A percentile compares a stretch with the other conserved stretches of the same genome.
phyloP scores from a whole-genome alignment of 805 yeast genomes.

The Yarrowia yakushimensis region DNA sequence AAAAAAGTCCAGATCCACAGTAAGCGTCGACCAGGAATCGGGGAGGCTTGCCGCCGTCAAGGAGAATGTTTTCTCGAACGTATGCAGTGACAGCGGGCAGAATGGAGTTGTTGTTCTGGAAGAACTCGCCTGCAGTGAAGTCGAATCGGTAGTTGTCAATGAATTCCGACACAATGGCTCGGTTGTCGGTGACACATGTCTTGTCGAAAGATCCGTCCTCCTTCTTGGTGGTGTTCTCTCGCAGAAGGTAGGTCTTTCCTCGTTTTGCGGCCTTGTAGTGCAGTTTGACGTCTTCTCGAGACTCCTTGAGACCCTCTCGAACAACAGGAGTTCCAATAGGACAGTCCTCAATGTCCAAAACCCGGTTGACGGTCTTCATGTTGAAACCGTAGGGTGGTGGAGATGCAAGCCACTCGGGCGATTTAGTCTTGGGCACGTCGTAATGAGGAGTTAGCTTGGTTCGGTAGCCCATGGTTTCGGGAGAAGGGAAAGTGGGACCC shows the following conservation, averaged over 20 bases:
- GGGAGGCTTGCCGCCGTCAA: constrained; percentile 42
- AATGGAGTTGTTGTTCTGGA: constrained; percentile 92
- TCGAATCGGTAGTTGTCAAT: constrained; percentile 66
- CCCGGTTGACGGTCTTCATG: constrained; percentile 62
- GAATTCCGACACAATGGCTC: constrained; percentile 75
- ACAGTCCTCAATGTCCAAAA: constrained; percentile 92
- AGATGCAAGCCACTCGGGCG: constrained; percentile 36
- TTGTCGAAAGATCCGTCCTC: constrained; percentile 37
- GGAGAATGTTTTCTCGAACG: constrained; percentile 66
- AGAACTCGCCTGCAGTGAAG: constrained; percentile 92
- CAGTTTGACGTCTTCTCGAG: constrained; percentile 54
- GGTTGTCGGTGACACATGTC: constrained; percentile 73
- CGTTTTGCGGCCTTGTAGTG: constrained; percentile 53
- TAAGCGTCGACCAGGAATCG: constrained; percentile 86
- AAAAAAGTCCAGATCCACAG: constrained; percentile 93
- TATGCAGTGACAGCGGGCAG: constrained; percentile 77
- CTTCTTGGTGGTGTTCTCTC: constrained; percentile 64
- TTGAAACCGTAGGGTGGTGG: constrained; percentile 87
- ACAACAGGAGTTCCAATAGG: constrained; percentile 79
- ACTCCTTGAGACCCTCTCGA: constrained; percentile 67
- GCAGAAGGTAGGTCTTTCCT: constrained; percentile 81
- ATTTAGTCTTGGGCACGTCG: constrained; percentile 58
- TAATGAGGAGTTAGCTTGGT: constrained; percentile 97
- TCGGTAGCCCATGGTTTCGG: constrained; percentile 70
- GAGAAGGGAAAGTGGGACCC: constrained; percentile 67